Base-by-base conservation (phyloP, 2,329 filamentous ascomycete genomes). In the Rasamsonia emersonii region DNA sequence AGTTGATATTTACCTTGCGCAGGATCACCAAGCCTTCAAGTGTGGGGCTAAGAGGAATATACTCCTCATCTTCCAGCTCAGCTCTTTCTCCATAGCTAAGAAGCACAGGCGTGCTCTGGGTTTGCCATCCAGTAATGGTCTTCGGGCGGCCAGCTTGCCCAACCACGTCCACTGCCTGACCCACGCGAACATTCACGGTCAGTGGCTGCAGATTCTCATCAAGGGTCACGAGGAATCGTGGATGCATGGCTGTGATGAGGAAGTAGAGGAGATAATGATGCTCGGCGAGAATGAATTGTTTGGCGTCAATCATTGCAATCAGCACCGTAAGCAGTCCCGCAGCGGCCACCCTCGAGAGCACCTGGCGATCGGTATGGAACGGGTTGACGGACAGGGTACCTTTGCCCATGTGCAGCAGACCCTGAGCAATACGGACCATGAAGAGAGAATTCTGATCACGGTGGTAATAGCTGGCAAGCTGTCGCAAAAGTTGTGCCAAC, bases 61-160 rank as follows among this genome's bases (percentile, higher is more conserved):
- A 98, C 65, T 98, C 80, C 65, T 98, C 91, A 51, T 98, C 91
- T 61, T 98, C 91, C 30, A 98, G 68, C 68, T 98, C 91, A 7
- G 91, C 91, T 50, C 93, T 75, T 69, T 98, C 91, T 18, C 93
- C 91, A 53, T 94, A 82, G n/a, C 85, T 81, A 49, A 98, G 68
- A 37, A 98, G 69, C 28, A 98, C 91, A 1, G 91, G 91, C n/a
- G 91, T 98, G 67, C 85, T 95, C 70, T 98, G 91, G 44, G 91
- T 98, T 65, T 98, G 91, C 91, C 91, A 98, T 32, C 91, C 91
- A 7, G 91, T 98, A 51, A 98, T 98, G 2, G 91, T 98, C 79
- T 98, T 96, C 46, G 91, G 91, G 41, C 89, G 77, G 56, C 91
- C 91, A 9, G 93, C 91, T 61, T 96, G 91, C 31, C 91, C 93